Conservation (phyloP, 139 green algal genomes). For the Trebouxia sp. region DNA sequence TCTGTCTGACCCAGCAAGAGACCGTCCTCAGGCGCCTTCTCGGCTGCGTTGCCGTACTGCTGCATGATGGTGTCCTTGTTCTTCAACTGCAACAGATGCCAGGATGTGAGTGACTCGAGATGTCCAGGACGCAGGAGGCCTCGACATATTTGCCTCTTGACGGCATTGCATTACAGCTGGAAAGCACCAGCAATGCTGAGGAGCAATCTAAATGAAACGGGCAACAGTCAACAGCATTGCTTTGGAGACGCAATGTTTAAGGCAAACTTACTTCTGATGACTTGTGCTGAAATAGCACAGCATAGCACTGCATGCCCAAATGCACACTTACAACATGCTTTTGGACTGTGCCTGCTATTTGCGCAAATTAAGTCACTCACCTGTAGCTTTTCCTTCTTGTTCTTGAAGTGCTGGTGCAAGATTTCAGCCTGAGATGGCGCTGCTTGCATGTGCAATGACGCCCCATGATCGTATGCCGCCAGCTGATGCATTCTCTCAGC, state of each 20-base stretch:
- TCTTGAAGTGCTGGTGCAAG: conserved; percentile 87
- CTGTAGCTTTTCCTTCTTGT: conserved; percentile 86
- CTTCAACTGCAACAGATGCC: conserved; percentile 32
- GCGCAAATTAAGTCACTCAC: conserved; percentile 31
- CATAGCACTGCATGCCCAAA: neutral
- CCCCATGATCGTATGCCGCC: conserved; percentile 79
- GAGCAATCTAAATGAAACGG: no score
- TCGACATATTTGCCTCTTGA: no score
- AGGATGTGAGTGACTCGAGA: neutral
- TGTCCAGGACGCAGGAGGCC: no score
- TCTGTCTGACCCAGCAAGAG: conserved; percentile 86
- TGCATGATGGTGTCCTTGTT: conserved; percentile 72
- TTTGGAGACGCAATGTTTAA: no score
- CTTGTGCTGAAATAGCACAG: no score
- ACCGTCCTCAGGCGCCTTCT: conserved; percentile 56
- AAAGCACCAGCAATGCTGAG: no score
- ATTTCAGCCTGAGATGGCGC: conserved; percentile 90
- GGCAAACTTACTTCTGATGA: no score
- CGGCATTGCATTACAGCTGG: no score
- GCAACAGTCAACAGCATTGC: no score
- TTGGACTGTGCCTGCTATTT: no score
- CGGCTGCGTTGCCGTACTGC: conserved; percentile 87
- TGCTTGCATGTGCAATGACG: conserved; percentile 81
- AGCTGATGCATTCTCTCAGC: conserved; percentile 86
- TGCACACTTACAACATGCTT: no score